phyloP scores from a whole-genome alignment of 345 rosid species.

The Linum usitatissimum region DNA sequence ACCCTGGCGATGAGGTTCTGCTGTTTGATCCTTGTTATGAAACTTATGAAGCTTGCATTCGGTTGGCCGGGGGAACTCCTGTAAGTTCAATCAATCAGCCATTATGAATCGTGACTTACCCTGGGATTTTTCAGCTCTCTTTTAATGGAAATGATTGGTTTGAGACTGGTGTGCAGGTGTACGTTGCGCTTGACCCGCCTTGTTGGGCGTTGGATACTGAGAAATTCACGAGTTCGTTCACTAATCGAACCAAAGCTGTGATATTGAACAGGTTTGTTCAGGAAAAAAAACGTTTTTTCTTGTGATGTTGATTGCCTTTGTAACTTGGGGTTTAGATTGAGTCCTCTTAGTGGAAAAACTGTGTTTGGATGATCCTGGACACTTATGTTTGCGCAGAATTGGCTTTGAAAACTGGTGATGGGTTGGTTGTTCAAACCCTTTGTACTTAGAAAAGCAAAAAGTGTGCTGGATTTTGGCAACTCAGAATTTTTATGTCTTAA shows the following conservation, averaged over 20 bases:
- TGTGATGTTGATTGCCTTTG: background rate
- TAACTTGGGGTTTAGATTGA: background rate
- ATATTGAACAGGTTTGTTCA: constrained; percentile 41
- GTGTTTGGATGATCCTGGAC: background rate
- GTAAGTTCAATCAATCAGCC: constrained; percentile 19
- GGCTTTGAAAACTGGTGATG: too few relatives aligned
- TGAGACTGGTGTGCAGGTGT: constrained; percentile 28
- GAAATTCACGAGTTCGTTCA: constrained; percentile 37
- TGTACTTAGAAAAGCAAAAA: background rate
- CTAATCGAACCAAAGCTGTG: constrained; percentile 35
- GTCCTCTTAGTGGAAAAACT: background rate
- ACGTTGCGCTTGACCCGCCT: constrained; percentile 48
- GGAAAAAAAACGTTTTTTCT: background rate
- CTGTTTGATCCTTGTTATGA: constrained; percentile 50
- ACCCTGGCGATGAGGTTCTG: constrained; percentile 51
- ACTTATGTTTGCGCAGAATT: too few relatives aligned
- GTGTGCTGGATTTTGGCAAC: background rate
- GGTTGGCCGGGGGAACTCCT: constrained; percentile 48
- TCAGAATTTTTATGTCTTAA: background rate
- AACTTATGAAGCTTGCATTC: constrained; percentile 39
- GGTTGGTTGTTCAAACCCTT: too few relatives aligned
- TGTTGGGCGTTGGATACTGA: constrained; percentile 35
- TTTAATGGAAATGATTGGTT: background rate
- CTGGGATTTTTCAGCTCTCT: background rate
- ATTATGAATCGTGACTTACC: background rate